Evolutionary conservation across 2,329 filamentous ascomycete genomes (phyloP).

Genomic region (Neodidymelliopsis sp.): DNA sequence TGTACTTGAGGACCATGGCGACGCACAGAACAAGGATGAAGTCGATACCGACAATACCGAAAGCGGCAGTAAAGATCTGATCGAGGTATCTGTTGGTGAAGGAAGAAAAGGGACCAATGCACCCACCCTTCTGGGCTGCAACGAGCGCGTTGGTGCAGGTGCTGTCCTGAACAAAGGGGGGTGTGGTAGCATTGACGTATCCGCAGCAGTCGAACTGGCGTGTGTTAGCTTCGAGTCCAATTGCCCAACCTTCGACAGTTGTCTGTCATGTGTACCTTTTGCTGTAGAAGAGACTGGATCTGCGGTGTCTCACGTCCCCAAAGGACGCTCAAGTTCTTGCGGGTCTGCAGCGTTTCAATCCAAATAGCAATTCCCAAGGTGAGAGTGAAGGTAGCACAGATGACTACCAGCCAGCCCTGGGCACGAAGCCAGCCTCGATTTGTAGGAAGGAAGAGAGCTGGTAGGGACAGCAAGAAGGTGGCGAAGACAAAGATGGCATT

Average conservation of each 20-base stretch:
- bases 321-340: slow-evolving; percentile 66
- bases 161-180: slow-evolving; percentile 73
- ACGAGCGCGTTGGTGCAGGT: slow-evolving; percentile 74
- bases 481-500: slow-evolving; percentile 76
- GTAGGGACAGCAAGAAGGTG: slow-evolving; percentile 73
- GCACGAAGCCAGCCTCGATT: slow-evolving; percentile 74
- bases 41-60: slow-evolving; percentile 78
- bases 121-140: slow-evolving; percentile 74
- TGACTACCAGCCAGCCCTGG: slow-evolving; percentile 69
- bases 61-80: slow-evolving; percentile 78
- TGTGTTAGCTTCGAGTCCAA: slow-evolving; percentile 34
- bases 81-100: slow-evolving; percentile 77
- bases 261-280: slow-evolving; percentile 62
- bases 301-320: slow-evolving; percentile 66
- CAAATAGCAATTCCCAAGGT: slow-evolving; percentile 69
- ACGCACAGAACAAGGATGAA: slow-evolving; percentile 72
- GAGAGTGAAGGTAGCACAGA: slow-evolving; percentile 70
- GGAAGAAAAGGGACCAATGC: slow-evolving; percentile 70
- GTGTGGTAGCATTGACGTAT: slow-evolving; percentile 75
- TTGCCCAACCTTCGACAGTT: no score
- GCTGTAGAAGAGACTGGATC: slow-evolving; percentile 74
- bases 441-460: slow-evolving; percentile 72
- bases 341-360: slow-evolving; percentile 75
- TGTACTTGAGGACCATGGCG: slow-evolving; percentile 79
- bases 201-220: slow-evolving; percentile 80